Base-by-base conservation (phyloP, 371 early-diverging fungal genomes). In the Mucor racemosus region DNA sequence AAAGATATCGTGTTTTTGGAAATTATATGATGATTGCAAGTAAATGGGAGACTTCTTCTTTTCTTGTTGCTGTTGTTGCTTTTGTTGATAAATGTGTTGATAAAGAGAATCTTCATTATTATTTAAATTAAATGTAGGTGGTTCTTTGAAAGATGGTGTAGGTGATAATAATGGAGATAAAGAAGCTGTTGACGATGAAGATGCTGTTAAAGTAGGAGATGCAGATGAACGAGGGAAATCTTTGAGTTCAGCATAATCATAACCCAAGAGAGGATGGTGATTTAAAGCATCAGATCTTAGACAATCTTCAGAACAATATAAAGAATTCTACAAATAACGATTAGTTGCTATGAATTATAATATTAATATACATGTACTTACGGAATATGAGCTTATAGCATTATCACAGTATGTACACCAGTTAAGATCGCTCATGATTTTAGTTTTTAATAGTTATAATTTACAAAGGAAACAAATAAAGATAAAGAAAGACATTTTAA, bases 341-440 rank as follows among this genome's bases (percentile, higher is more conserved):
- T 21, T 34, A 33, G 46, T 61, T 35, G 21, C 13, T 1, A 42
- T 26, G 17, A 26, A 40, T 1, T 21, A 9, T 3, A 26, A 6
- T 11, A 15, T 41, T 15, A 5, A 26, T 19, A 6, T 26, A n/a
- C n/a, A 36, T 48, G n/a, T 19, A 21, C 71, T 63, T 75, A 75
- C 72, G n/a, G 72, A 72, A 38, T 41, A 46, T 34, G 57, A 35
- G 34, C 10, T 62, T 36, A 75, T 61, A 14, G 75, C 64, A 60
- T 66, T 72, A 64, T 75, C 75, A 26, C 75, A 75, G 40, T 65
- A 72, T 7, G 75, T 75, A 42, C 72, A 75, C 75, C 75, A 75
- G 54, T 72, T 69, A n/a, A 73, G 57, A 54, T 73, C 66, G 17
- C 62, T 62, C 73, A 73, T 73, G 11, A 3, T 53, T 46, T 42